These are phyloP conservation scores for Aristolochia fimbriata DNA, from an alignment of 164 flowering plant genomes.

Conservation along the genomic window DNA sequence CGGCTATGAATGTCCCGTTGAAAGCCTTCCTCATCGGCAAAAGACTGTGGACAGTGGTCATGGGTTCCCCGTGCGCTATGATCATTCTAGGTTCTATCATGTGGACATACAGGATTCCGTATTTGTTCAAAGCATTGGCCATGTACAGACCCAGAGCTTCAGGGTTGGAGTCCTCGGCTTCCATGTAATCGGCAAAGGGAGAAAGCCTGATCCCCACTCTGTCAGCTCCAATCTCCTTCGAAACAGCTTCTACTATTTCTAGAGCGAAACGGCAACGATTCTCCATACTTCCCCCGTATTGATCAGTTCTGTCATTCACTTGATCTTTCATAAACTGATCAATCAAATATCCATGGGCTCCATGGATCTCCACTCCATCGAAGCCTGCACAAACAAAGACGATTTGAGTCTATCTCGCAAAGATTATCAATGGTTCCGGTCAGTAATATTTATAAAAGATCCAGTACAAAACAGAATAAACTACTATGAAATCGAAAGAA, in stretches of 20 bases:
- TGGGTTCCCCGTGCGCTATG: constrained; percentile 2
- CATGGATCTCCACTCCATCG: constrained; percentile 55
- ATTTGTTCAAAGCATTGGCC: constrained; percentile 19
- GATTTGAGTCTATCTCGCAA: too few species aligned
- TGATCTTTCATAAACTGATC: constrained; percentile 58
- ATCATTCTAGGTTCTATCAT: constrained; percentile 28
- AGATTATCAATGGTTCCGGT: too few species aligned
- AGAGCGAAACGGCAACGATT: constrained; percentile 45
- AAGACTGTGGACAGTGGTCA: constrained; percentile 10
- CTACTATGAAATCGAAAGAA: background rate
- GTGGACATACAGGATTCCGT: constrained; percentile 17
- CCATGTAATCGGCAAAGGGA: constrained; percentile 20
- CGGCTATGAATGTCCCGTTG: constrained; percentile 19
- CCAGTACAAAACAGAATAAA: background rate
- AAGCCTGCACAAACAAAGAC: constrained; percentile 14
- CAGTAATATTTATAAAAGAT: too few species aligned
- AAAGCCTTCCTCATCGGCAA: constrained; percentile 23
- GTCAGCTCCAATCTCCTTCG: constrained; percentile 45
- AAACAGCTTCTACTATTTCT: constrained; percentile 43
- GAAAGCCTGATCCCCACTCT: constrained; percentile 30
- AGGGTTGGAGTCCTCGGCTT: constrained; percentile 24
- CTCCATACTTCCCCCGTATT: constrained; percentile 49
- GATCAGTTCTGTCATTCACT: constrained; percentile 45
- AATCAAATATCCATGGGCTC: constrained; percentile 48
- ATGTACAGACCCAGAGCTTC: constrained; percentile 22